Conservation (phyloP, 1,139 yeast genomes). For the Pichia sp. region DNA sequence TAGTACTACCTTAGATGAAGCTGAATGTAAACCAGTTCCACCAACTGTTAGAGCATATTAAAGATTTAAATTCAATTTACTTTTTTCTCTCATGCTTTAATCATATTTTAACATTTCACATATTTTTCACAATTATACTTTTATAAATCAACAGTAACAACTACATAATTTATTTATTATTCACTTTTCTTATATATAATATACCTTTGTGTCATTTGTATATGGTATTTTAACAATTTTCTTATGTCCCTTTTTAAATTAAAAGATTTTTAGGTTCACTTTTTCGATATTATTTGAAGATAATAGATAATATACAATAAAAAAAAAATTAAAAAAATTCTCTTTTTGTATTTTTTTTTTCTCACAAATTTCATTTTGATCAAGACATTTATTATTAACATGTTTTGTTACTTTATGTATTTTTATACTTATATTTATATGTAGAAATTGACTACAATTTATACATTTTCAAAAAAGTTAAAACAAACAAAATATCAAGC, state of each 20-base stretch:
- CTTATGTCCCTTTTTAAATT: background rate
- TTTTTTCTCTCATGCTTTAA: background rate
- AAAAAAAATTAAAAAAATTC: too few species aligned
- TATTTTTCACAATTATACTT: background rate
- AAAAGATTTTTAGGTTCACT: too few species aligned
- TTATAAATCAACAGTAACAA: background rate
- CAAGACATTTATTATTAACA: too few species aligned
- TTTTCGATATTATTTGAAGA: too few species aligned
- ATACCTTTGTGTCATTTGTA: background rate
- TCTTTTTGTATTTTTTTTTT: too few species aligned
- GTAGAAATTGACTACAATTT: too few species aligned
- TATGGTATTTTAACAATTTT: background rate
- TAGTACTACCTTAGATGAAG: constrained; percentile 76
- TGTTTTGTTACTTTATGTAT: too few species aligned
- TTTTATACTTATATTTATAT: too few species aligned
- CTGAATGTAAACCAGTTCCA: constrained; percentile 92
- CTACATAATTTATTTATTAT: constrained; percentile 3
- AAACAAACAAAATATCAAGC: background rate
- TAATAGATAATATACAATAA: too few species aligned
- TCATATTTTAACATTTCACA: background rate
- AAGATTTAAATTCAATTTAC: background rate
- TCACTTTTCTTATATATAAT: background rate
- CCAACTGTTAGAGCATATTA: constrained; percentile 89
- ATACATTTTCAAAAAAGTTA: background rate
- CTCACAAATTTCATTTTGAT: too few species aligned